A percentile compares a stretch with the other conserved stretches of the same genome.
Conservation (phyloP, 345 rosid genomes). For the Fremontodendron californicum region DNA sequence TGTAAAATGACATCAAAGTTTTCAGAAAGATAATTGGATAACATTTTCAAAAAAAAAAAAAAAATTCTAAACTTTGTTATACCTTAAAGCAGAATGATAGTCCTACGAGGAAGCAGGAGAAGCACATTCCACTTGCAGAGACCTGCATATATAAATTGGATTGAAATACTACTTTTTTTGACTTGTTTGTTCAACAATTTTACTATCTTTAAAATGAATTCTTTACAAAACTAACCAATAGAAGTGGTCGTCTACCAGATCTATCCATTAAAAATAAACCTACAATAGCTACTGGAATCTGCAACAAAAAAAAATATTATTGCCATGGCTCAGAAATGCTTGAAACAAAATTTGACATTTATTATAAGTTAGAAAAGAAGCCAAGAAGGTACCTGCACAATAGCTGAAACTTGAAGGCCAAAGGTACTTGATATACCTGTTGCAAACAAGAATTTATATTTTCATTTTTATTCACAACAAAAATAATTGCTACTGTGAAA, state of each 20-base stretch:
- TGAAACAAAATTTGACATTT: not conserved
- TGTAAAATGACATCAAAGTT: not conserved
- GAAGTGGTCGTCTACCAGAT: constrained; percentile 51
- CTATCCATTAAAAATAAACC: constrained; percentile 41
- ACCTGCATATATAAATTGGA: constrained; percentile 33
- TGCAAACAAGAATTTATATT: not conserved
- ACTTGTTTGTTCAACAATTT: not conserved
- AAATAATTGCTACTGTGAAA: not conserved
- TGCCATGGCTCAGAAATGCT: not conserved
- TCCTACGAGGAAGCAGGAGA: constrained; percentile 34
- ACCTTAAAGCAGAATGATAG: constrained; percentile 52
- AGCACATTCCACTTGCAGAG: constrained; percentile 46
- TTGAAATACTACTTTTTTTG: not conserved
- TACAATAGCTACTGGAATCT: constrained; percentile 33
- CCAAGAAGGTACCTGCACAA: constrained; percentile 35
- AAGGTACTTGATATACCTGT: constrained; percentile 37
- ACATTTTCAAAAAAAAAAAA: not conserved
- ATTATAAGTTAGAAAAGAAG: not conserved
- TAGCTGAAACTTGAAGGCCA: constrained; percentile 38
- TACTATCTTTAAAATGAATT: not conserved
- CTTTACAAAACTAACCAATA: constrained; percentile 33
- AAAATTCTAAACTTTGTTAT: not conserved
- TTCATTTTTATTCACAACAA: not conserved
- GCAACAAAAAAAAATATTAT: not conserved
- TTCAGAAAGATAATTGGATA: not conserved